Base-by-base conservation (phyloP, 495 filamentous ascomycete species). In the Podospora anserina region DNA sequence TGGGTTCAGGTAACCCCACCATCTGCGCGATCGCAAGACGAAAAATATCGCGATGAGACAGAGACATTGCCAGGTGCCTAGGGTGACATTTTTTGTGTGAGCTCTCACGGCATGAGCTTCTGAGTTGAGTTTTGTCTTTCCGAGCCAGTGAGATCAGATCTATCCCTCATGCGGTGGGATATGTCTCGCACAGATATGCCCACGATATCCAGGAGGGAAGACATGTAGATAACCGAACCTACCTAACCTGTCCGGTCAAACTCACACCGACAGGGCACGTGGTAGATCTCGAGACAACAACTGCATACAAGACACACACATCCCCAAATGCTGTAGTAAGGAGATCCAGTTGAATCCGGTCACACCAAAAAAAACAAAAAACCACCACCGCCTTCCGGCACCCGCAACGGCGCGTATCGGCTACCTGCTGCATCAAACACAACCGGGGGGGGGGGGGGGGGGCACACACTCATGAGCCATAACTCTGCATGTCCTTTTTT, bases 381-480 rank as follows among this genome's bases (percentile, higher is more conserved):
- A 49, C n/a, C n/a, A 16, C 7, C 39, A 11, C 15, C 39, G 2
- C 39, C 11, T 11, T 39, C 34, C 3, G 3, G 34, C 3, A 5
- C 3, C 11, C 3, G 5, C 34, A 39, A 39, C 34, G 39, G 19
- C 55, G n/a, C 16, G 54, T 56, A 18, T 9, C 55, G 55, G 55
- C 55, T 58, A 58, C 55, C 55, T 58, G 55, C 1, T 58, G 55
- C 55, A 58, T 58, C 55, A 58, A 58, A 58, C 55, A 58, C n/a
- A 20, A 58, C 23, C 18, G 23, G 23, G 0, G 20, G 20, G 1
- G 20, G 20, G 1, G 20, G 20, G 1, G 20, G 20, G 20, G 1
- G 1, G 23, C 20, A 23, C 20, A 0, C 23, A 23, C 23, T 49
- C 7, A 11, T 49, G 39, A 49, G 13, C 39, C 39, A 18, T 11